A percentile compares a stretch with the other conserved stretches of the same genome.
These are phyloP conservation scores for Geoglossum cookeanum DNA, from an alignment of 2,329 filamentous ascomycete genomes.

Conservation along the genomic window DNA sequence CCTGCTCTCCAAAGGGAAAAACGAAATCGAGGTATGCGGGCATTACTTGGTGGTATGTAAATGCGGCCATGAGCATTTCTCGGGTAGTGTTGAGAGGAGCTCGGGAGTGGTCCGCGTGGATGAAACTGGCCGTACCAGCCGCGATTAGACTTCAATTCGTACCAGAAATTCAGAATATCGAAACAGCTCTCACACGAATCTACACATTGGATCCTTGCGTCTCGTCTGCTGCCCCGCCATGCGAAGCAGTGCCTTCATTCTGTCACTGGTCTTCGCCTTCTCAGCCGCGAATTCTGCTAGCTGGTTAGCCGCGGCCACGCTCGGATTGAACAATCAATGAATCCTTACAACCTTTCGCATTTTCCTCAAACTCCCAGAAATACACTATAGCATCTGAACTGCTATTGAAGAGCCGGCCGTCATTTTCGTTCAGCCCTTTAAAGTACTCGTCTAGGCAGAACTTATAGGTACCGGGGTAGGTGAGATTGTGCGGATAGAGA, in stretches of 20 bases:
- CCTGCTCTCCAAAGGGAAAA: slow-evolving; percentile 19
- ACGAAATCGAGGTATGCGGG: slow-evolving; percentile 21
- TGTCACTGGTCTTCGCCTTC: neutral
- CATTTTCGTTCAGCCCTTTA: slow-evolving; percentile 5
- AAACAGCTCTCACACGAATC: slow-evolving; percentile 10
- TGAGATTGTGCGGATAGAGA: no score
- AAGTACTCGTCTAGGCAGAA: slow-evolving; percentile 5
- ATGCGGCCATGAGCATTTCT: slow-evolving; percentile 10
- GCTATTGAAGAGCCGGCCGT: slow-evolving; percentile 5
- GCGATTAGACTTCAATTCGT: no score
- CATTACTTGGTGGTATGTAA: slow-evolving; percentile 19
- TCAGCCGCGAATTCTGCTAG: neutral
- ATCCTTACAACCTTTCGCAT: neutral
- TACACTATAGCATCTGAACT: slow-evolving; percentile 1
- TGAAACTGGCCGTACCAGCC: slow-evolving; percentile 8
- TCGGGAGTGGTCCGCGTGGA: slow-evolving; percentile 11
- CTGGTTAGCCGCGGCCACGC: neutral
- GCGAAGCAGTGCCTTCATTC: slow-evolving; percentile 1
- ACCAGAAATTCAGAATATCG: no score
- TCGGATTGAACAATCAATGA: neutral
- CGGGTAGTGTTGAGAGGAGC: slow-evolving; percentile 7
- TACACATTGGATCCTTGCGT: slow-evolving; percentile 10
- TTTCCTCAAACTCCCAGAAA: slow-evolving; percentile 9
- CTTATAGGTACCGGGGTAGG: neutral
- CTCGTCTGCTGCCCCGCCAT: neutral